Evolutionary conservation across 164 flowering plant species (phyloP).

Genomic region (Echeveria elegans): DNA sequence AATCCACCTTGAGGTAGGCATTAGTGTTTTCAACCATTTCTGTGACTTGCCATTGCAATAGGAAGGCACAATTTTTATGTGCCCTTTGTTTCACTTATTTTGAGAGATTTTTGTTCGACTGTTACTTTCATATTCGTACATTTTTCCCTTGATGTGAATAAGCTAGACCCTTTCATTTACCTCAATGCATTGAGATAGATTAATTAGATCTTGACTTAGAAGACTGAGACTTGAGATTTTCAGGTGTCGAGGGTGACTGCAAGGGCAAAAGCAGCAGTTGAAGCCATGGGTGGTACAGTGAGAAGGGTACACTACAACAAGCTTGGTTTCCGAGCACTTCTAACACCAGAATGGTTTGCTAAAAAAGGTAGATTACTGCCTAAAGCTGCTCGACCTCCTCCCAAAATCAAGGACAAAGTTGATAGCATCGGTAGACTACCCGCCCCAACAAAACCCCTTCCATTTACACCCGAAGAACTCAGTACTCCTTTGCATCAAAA

Average conservation of each 20-base stretch:
- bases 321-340: slow-evolving; percentile 79
- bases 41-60: background rate
- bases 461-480: slow-evolving; percentile 39
- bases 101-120: no score
- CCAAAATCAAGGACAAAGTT: slow-evolving; percentile 72
- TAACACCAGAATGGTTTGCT: slow-evolving; percentile 93
- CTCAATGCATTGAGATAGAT: no score
- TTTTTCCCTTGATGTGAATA: no score
- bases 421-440: slow-evolving; percentile 94
- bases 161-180: no score
- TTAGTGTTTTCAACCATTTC: background rate
- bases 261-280: slow-evolving; percentile 83
- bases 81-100: no score
- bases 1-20: slow-evolving; percentile 88
- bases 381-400: slow-evolving; percentile 88
- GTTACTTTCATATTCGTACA: no score
- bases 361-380: slow-evolving; percentile 92
- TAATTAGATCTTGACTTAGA: background rate
- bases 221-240: slow-evolving; percentile 16
- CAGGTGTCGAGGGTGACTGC: slow-evolving; percentile 95
- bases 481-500: slow-evolving; percentile 17
- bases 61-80: background rate
- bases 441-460: slow-evolving; percentile 91
- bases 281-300: slow-evolving; percentile 90
- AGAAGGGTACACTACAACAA: slow-evolving; percentile 91